Evolutionary conservation across 2,329 filamentous ascomycete species (phyloP), one percentile per base, ranked within the genome.

Genomic region (Aspergillus cejpii): DNA sequence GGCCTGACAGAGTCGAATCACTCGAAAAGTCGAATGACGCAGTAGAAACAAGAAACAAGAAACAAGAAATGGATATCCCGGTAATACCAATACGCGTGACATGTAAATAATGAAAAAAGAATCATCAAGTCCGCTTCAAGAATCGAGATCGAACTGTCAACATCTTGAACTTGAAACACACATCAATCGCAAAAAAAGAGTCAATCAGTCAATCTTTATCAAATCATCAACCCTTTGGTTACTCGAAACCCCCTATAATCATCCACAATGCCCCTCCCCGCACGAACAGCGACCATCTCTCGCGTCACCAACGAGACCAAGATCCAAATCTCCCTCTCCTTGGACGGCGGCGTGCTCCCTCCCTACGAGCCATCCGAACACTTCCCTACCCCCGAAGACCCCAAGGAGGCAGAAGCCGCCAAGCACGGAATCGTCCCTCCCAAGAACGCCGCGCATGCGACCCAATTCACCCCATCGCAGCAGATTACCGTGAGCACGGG

Each of bases 251-350:
- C 11, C 24, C 12, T 10, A 6, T 12, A 5, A 12, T 14, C 11
- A 27, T 26, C 26, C 20, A 23, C 45, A 54, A 62, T 64, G 61
- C 38, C 58, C 38, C 58, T 60, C 46, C 17, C 60, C 39, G 83
- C 89, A 34, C 85, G 91, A 63, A 87, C 84, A 67, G 83, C 87
- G 40, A 80, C 83, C 43, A 74, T 97, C 58, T 82, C 85, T 53
- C 88, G 92, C 66, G 84, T 91, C 70, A 98, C 92, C 62, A 97
- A 97, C 74, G 92, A 98, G 75, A 98, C 92, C 65, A 95, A 94
- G 67, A 94, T 98, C 68, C 83, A 92, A 65, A 77, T 97, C 52
- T 87, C 87, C 29, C 77, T 98, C 58, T 95, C 92, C 71, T 79
- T 98, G 50, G 92, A 98, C 70, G 92, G 92, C 64, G 92, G 91